Percentiles rank a stretch among this genome's conserved stretches.
These are phyloP conservation scores for Sedum album DNA, from an alignment of 164 flowering plant genomes.

Conservation along the genomic window DNA sequence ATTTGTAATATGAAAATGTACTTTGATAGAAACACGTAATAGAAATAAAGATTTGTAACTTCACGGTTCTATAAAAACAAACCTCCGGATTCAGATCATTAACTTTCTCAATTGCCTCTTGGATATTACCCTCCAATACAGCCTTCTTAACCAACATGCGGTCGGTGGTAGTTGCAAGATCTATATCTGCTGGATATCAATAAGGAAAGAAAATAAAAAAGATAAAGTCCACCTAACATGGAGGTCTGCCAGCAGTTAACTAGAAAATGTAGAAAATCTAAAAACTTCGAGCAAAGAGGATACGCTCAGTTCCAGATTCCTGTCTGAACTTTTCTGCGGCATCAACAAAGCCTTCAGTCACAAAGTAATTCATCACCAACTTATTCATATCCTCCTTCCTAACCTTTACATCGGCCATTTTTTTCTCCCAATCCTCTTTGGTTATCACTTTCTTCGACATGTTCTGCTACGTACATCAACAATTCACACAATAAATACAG, in stretches of 20 bases:
- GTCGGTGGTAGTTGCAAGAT: slow-evolving; percentile 83
- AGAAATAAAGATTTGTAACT: background rate
- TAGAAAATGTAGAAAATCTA: background rate
- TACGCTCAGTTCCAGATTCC: slow-evolving; percentile 96
- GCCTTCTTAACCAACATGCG: slow-evolving; percentile 96
- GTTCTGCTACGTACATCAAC: too few relatives aligned
- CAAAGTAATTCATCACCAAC: slow-evolving; percentile 93
- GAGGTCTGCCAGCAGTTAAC: background rate
- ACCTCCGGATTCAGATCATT: slow-evolving; percentile 97
- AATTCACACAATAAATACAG: background rate
- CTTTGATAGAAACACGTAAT: background rate
- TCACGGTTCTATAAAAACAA: background rate
- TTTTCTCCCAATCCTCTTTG: slow-evolving; percentile 91
- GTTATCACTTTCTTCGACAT: slow-evolving; percentile 76
- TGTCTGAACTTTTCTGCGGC: slow-evolving; percentile 69
- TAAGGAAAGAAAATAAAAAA: slow-evolving; percentile 28
- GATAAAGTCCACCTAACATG: background rate
- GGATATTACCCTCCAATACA: slow-evolving; percentile 81
- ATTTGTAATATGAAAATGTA: background rate
- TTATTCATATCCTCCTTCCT: slow-evolving; percentile 95
- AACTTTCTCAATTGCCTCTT: slow-evolving; percentile 95
- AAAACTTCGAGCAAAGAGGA: slow-evolving; percentile 24
- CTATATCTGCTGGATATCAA: slow-evolving; percentile 66
- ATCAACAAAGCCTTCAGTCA: slow-evolving; percentile 94
- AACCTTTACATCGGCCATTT: slow-evolving; percentile 65